Evolutionary conservation across 371 early-diverging fungal genomes (phyloP), one percentile per base, ranked within the genome.

Genomic region (Entomophthora muscae): DNA sequence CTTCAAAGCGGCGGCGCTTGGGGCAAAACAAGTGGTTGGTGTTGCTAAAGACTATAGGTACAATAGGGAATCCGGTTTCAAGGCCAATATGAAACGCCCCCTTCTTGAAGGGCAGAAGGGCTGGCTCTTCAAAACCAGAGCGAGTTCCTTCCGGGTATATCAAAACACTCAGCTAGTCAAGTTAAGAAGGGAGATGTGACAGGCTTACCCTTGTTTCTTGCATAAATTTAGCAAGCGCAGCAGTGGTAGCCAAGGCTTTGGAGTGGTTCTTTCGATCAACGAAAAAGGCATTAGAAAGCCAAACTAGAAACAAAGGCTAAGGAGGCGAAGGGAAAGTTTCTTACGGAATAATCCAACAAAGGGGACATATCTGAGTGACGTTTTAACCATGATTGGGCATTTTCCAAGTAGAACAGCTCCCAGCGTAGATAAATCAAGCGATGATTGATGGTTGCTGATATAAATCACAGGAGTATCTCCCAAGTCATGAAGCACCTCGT

Each of bases 141-240:
- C 95, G 86, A 7, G 95, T 96, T 57, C 95, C 95, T 74, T 96
- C 97, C 29, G 97, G 93, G 76, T 86, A 94, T 59, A 95, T 78
- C n/a, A n/a, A n/a, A n/a, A n/a, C n/a, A n/a, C n/a, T n/a, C n/a
- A n/a, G n/a, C n/a, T n/a, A n/a, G n/a, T n/a, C n/a, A n/a, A n/a
- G n/a, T n/a, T n/a, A n/a, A n/a, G n/a, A n/a, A n/a, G n/a, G n/a
- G 52, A 21, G 3, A 51, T 29, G 52, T 28, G 27, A 52, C 61
- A 23, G 26, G 63, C 67, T 66, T 75, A 88, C 89, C 70, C 87
- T 79, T 66, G 86, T 82, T 61, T 79, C 76, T 61, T 82, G 81
- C 69, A 96, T 82, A 66, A 76, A 77, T 0, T 76, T 70, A 33
- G 86, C 88, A 10, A 93, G 94, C 53, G 82, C 73, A 3, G 71